Evolutionary conservation across 73 alveolate species (phyloP), one percentile per base, ranked within the genome.

Genomic region (Symbiodinium pilosum): DNA sequence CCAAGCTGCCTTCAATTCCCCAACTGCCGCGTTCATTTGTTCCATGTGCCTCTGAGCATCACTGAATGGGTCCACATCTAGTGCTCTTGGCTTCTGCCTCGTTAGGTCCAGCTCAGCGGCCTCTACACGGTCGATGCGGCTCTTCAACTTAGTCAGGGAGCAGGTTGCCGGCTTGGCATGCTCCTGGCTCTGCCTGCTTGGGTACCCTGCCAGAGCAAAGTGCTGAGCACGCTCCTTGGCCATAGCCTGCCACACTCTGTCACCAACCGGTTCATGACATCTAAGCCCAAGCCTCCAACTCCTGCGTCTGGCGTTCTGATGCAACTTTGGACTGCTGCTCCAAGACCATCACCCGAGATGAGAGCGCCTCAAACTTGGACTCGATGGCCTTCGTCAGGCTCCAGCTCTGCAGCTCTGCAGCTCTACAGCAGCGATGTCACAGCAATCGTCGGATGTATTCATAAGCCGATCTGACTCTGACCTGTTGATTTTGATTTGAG

Each of bases 81-180:
- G 59, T 47, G 59, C 59, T 47, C 81, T 38, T 64, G 59, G 59
- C n/a, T n/a, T n/a, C n/a, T n/a, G n/a, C n/a, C n/a, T n/a, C 32
- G 73, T 28, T 38, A 64, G 71, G 41, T 83, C 87, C 47, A 39
- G 34, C 77, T 91, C 87, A 42, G 96, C 9, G 43, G 52, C 42
- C 30, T 91, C 89, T 28, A 91, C 52, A 41, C 64, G 77, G 52
- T 83, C 88, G 81, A 71, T 28, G 68, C 81, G 97, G 81, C 44
- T 83, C 94, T 87, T 87, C 94, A 87, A 87, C 94, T 87, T 69
- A 42, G n/a, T 32, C 21, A 47, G 21, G 14, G n/a, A n/a, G n/a
- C n/a, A n/a, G n/a, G n/a, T n/a, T 47, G 21, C 59, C 59, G 59
- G 14, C 59, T 47, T 47, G 59, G 14, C 59, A 47, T 47, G 21